These are phyloP conservation scores for Encephalitozoon hellem DNA, from an alignment of 371 early-diverging fungal species.

Conservation along the genomic window DNA sequence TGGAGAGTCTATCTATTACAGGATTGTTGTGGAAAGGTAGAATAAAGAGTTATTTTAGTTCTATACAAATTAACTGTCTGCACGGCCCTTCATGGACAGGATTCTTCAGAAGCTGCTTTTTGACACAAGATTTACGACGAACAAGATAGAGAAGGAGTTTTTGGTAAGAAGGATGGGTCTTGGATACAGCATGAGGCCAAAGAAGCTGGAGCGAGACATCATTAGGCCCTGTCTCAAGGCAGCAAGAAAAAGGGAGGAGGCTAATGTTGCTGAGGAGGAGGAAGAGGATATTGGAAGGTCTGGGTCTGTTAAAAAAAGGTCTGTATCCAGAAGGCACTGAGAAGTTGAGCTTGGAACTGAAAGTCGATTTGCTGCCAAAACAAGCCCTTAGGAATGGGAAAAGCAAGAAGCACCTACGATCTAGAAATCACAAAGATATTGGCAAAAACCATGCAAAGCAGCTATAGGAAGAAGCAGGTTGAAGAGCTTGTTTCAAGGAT, in stretches of 20 bases:
- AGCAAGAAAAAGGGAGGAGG: not conserved
- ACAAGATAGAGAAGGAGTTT: constrained; percentile 1
- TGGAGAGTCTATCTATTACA: constrained; percentile 82
- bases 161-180: constrained; percentile 22
- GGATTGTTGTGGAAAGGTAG: constrained; percentile 62
- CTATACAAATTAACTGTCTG: not conserved
- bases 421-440: constrained; percentile 45
- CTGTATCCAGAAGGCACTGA: not conserved
- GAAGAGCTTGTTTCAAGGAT: constrained; percentile 27
- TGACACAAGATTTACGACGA: constrained; percentile 23
- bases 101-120: not conserved
- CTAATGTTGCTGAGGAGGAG: not conserved
- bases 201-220: not conserved
- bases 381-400: not conserved
- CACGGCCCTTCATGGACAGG: not conserved
- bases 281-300: not conserved
- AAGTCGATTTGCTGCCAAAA: not conserved
- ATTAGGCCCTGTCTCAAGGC: not conserved
- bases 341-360: too few relatives aligned
- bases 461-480: constrained; percentile 42
- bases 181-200: constrained; percentile 14
- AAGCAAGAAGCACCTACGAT: not conserved
- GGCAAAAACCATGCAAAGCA: constrained; percentile 42
- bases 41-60: not conserved
- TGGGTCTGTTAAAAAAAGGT: not conserved